Evolutionary conservation across 306 rosid species (phyloP), one percentile per base, ranked within the genome.

Genomic region (Pterocarpus santalinus): DNA sequence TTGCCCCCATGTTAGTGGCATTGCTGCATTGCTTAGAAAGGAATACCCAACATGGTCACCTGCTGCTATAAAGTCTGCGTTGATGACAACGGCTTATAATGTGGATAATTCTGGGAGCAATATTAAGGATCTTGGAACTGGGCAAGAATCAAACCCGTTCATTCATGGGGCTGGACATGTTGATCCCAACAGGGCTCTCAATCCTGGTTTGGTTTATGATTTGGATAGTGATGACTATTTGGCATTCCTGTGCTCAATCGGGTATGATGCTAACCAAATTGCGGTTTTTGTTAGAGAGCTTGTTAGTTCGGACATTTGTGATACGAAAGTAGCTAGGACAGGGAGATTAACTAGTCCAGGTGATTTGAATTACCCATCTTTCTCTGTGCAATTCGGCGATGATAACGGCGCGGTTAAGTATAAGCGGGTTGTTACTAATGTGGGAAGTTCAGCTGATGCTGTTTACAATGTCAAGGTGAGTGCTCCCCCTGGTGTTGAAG

Each of bases 131-230:
- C 94, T 95, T 74, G 90, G 92, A 14, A 88, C 73, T 5, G 94
- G 99, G 10, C 33, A 78, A 53, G 92, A 91, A 8, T 93, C 99
- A 15, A 93, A 85, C 3, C 89, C 95, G 0, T 95, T 93, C 66
- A 75, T 89, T 70, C 93, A 93, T 52, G 99, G 99, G 7, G 95
- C 94, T 28, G 98, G 99, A 36, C 99, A 95, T 83, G 97, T 95
- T 77, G 94, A 90, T 88, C 99, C 98, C 8, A 95, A 93, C 16
- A 77, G 83, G 72, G 99, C 99, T 57, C 87, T 95, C 16, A 85
- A 91, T 76, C 99, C 97, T 0, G 97, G 97, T 4, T 72, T 95
- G 83, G 87, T 95, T 46, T 95, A 91, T 72, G 97, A 95, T 78
- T 65, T 86, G 51, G 84, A 80, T 64, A 47, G 33, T 5, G 14